Evolutionary conservation across 805 yeast species (phyloP).

Genomic region (Brettanomyces naardenensis): DNA sequence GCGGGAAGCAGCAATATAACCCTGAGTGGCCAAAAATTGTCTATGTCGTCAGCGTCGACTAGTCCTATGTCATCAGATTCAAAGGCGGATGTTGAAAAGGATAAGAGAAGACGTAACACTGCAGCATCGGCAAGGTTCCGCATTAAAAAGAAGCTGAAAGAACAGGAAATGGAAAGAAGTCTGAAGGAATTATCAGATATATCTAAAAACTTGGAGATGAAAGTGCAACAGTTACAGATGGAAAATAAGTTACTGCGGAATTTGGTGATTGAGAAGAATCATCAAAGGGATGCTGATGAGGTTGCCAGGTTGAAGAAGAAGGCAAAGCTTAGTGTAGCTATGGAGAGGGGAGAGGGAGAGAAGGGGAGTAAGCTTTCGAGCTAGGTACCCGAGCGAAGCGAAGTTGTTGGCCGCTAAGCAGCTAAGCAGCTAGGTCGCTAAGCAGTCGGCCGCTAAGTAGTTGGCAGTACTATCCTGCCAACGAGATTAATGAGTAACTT

Average conservation of each 20-base stretch:
- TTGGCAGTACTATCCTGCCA: no score
- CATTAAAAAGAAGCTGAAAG: conserved; percentile 83
- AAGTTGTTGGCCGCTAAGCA: no score
- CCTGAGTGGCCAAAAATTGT: no score
- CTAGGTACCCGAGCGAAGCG: no score
- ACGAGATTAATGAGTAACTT: no score
- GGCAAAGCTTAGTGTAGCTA: conserved; percentile 28
- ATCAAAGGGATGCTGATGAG: conserved; percentile 43
- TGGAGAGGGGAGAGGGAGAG: neutral
- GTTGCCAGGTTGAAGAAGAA: conserved; percentile 43
- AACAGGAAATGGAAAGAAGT: conserved; percentile 80
- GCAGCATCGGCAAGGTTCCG: conserved; percentile 94
- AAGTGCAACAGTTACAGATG: conserved; percentile 82
- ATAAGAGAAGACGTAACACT: conserved; percentile 80
- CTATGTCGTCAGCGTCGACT: neutral
- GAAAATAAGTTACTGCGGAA: conserved; percentile 82
- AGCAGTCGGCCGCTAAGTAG: no score
- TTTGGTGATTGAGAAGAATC: conserved; percentile 75
- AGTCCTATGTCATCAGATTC: conserved; percentile 2
- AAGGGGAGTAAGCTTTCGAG: no score
- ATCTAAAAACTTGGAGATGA: conserved; percentile 58
- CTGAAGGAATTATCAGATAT: conserved; percentile 66
- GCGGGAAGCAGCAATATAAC: no score
- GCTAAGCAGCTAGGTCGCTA: no score
- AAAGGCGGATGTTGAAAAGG: conserved; percentile 32